Base-by-base conservation (phyloP, 768 basidiomycete species). In the Kockovaella imperatae region DNA sequence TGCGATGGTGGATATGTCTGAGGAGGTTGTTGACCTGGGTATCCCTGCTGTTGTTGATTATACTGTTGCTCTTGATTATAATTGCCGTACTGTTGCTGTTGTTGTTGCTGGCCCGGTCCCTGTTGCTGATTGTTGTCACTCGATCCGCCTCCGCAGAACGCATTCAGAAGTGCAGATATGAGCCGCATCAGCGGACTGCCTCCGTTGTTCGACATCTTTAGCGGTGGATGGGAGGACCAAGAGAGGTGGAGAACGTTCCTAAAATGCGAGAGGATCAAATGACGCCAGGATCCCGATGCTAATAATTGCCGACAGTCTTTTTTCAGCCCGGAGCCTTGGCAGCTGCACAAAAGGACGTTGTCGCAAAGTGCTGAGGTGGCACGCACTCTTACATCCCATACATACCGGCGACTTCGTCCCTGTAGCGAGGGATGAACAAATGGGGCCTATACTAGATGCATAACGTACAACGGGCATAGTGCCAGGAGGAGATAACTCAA, bases 31-130 rank as follows among this genome's bases (percentile, higher is more conserved):
- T 59, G 60, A 18, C 60, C 57, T 30, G 50, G 52, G 24, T 41
- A 53, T 25, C 53, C 50, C 46, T 66, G 64, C 3, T 56, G 42
- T n/a, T 57, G 53, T 41, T 56, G 31, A 26, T 50, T 45, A 0
- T 43, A 39, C 15, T 46, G 35, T 23, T 50, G 26, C 14, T 38
- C 24, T 15, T 44, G 51, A 29, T 48, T 39, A 13, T 32, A 18
- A 14, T 18, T 15, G 8, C 36, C 23, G 13, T 26, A 5, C 10
- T 42, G 24, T 25, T 23, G 40, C 40, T 42, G 40, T 23, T 42
- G 20, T 28, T 42, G 36, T 13, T 39, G 8, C 20, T 39, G 36
- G 11, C 21, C 8, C 36, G 10, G 36, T 20, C 21, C 7, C 6
- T 42, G 40, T 18, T 42, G 40, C 20, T 38, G 36, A 8, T 38